phyloP scores from a whole-genome alignment of 768 basidiomycete species.

The Rhodotorula sphaerocarpa region DNA sequence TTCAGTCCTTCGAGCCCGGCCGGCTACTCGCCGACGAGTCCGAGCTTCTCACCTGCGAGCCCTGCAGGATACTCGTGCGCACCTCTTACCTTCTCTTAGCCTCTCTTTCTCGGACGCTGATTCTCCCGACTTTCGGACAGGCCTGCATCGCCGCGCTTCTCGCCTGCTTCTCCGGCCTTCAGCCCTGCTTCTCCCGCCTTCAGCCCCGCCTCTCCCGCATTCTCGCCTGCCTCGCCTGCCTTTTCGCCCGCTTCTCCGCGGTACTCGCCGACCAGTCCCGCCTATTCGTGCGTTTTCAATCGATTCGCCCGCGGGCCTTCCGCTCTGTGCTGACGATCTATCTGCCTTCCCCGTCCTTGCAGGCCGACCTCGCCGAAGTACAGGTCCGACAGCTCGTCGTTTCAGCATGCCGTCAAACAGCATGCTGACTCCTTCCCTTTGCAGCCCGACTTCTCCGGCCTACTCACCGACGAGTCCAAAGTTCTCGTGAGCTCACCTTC shows the following conservation, averaged over 20 bases:
- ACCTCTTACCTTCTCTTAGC: background rate
- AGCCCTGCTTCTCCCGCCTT: slow-evolving; percentile 43
- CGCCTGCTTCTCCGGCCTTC: slow-evolving; percentile 15
- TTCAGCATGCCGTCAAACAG: background rate
- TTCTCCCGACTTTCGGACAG: too few relatives aligned
- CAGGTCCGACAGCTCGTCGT: background rate
- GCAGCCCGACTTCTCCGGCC: background rate
- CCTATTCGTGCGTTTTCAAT: background rate
- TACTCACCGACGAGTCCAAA: slow-evolving; percentile 18
- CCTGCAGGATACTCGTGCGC: slow-evolving; percentile 23
- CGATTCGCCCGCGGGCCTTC: background rate
- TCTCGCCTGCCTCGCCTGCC: slow-evolving; percentile 31
- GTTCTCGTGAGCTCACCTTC: slow-evolving; percentile 4
- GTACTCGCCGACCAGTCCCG: slow-evolving; percentile 37
- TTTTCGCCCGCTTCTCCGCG: slow-evolving; percentile 93
- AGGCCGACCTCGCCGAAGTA: background rate
- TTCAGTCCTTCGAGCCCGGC: background rate
- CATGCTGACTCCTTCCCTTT: background rate
- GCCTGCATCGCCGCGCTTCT: background rate
- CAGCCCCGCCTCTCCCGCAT: slow-evolving; percentile 30
- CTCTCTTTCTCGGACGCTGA: background rate
- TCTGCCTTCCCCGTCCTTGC: background rate
- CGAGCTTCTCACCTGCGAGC: slow-evolving; percentile 44
- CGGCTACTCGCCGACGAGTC: slow-evolving; percentile 31
- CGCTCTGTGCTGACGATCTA: background rate